Percentiles rank a stretch among this genome's conserved stretches.
phyloP scores from a whole-genome alignment of 1,284 basidiomycete species.

The Boletus sp. region DNA sequence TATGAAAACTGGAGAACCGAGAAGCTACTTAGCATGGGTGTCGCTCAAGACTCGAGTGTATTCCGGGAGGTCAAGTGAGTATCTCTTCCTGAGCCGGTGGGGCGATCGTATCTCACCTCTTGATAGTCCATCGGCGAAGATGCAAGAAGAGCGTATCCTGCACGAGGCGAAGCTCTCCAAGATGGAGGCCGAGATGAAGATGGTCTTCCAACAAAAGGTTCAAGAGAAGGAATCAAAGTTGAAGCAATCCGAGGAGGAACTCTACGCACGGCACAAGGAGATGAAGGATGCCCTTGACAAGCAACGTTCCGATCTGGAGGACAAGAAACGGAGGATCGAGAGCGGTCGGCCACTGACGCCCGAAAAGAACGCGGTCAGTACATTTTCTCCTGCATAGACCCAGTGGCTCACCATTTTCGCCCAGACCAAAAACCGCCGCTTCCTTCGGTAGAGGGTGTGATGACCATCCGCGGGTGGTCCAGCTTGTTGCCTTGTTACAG shows the following conservation, averaged over 20 bases:
- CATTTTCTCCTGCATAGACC: conserved; percentile 4
- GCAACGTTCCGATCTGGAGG: conserved; percentile 92
- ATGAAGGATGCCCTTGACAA: conserved; percentile 99
- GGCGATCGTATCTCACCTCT: conserved; percentile 10
- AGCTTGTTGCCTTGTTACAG: conserved; percentile 22
- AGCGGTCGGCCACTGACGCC: conserved; percentile 91
- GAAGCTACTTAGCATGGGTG: conserved; percentile 92
- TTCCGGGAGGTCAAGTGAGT: conserved; percentile 97
- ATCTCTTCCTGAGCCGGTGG: conserved; percentile 15
- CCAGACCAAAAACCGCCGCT: conserved; percentile 36
- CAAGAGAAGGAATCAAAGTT: conserved; percentile 97
- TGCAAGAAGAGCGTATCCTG: conserved; percentile 90
- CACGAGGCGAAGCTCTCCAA: conserved; percentile 95
- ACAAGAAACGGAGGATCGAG: conserved; percentile 97
- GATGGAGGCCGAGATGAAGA: conserved; percentile 99
- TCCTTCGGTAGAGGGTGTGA: conserved; percentile 31
- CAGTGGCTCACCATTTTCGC: conserved; percentile 2
- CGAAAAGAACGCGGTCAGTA: conserved; percentile 76
- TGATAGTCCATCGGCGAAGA: conserved; percentile 83
- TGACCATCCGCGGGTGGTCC: conserved; percentile 12
- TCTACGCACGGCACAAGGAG: conserved; percentile 95
- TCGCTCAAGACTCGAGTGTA: conserved; percentile 91
- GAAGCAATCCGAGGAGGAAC: conserved; percentile 96
- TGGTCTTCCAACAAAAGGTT: conserved; percentile 99
- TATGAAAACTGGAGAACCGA: conserved; percentile 97